phyloP scores from a whole-genome alignment of 2,329 filamentous ascomycete species.

The Penicillium sp. region DNA sequence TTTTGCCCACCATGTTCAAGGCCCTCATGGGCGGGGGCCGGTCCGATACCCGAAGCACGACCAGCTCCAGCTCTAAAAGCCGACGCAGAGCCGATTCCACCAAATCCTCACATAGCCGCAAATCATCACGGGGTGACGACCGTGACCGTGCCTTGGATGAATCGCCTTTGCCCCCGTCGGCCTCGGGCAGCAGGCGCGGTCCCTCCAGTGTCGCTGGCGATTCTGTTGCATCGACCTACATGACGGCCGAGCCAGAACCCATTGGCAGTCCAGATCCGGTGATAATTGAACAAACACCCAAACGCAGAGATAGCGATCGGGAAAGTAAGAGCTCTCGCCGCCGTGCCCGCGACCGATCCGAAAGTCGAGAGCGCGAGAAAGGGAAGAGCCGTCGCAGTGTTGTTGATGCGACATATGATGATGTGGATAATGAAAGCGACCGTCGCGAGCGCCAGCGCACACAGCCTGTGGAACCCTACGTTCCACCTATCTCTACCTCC shows the following conservation, averaged over 20 bases:
- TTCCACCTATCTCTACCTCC: constrained; percentile 19
- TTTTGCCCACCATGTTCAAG: constrained; percentile 40
- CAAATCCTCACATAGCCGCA: constrained; percentile 39
- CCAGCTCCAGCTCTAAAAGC: constrained; percentile 32
- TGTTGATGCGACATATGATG: constrained; percentile 16
- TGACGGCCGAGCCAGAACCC: constrained; percentile 39
- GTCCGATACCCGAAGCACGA: constrained; percentile 34
- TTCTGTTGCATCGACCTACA: constrained; percentile 38
- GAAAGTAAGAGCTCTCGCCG: constrained; percentile 23
- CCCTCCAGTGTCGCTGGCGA: constrained; percentile 30
- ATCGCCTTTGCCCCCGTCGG: constrained; percentile 27
- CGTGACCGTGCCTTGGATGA: constrained; percentile 44
- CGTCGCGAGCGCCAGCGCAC: constrained; percentile 31
- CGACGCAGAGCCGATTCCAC: constrained; percentile 33
- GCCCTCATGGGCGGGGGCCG: constrained; percentile 40
- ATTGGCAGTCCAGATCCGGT: constrained; percentile 29
- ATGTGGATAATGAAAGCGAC: constrained; percentile 21
- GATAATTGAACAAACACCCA: constrained; percentile 31
- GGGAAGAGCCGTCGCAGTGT: constrained; percentile 20
- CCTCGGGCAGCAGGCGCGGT: constrained; percentile 27
- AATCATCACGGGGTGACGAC: constrained; percentile 48
- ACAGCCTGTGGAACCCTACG: constrained; percentile 29
- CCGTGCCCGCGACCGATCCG: constrained; percentile 29
- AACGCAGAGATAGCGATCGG: constrained; percentile 28
- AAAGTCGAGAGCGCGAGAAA: constrained; percentile 29